A percentile compares a stretch with the other conserved stretches of the same genome.
These are phyloP conservation scores for Annona squamosa DNA, from an alignment of 164 flowering plant species.

Conservation along the genomic window DNA sequence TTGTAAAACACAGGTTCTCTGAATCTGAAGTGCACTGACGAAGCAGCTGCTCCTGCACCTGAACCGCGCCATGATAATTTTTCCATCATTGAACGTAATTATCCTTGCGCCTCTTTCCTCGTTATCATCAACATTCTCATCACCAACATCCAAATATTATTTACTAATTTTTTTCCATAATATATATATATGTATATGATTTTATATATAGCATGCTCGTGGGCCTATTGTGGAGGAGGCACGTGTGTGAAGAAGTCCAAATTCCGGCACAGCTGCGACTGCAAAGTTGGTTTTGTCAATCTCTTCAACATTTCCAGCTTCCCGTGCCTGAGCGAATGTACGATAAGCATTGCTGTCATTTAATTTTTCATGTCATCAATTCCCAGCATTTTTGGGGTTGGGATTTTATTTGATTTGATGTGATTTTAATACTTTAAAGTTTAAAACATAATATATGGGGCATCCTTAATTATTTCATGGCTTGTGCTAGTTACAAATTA, in stretches of 20 bases:
- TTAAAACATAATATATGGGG: background rate
- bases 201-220: slow-evolving; percentile 49
- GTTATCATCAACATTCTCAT: slow-evolving; percentile 4
- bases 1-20: slow-evolving; percentile 10
- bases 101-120: background rate
- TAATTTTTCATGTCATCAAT: background rate
- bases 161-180: background rate
- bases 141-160: background rate
- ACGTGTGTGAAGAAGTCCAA: slow-evolving; percentile 25
- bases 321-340: slow-evolving; percentile 62
- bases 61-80: slow-evolving; percentile 17
- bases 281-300: slow-evolving; percentile 40
- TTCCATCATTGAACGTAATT: slow-evolving; percentile 52
- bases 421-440: background rate
- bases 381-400: background rate
- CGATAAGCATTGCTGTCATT: background rate
- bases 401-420: background rate
- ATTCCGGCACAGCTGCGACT: slow-evolving; percentile 33
- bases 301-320: slow-evolving; percentile 42
- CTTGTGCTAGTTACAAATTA: no score
- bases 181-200: background rate
- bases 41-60: slow-evolving; percentile 20
- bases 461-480: background rate
- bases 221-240: slow-evolving; percentile 67
- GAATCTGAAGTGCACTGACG: slow-evolving; percentile 6